Conservation (phyloP, 2,329 filamentous ascomycete genomes). For the Pseudocercospora fijiensis region DNA sequence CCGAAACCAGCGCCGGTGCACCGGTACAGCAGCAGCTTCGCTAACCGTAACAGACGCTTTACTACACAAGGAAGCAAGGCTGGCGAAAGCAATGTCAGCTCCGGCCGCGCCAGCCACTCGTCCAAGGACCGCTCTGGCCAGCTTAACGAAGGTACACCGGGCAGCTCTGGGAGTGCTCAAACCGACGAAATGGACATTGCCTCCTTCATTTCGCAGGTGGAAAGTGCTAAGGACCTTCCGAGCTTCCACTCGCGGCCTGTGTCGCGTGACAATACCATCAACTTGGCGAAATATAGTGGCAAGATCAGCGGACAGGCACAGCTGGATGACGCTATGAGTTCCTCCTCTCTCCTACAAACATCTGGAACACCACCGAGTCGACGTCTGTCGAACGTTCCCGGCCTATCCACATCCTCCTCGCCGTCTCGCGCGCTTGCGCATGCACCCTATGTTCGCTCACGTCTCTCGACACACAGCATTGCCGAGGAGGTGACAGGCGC, state of each 20-base stretch:
- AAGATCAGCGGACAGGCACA: slow-evolving; percentile 80
- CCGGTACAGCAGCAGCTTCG: slow-evolving; percentile 92
- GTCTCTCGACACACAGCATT: slow-evolving; percentile 88
- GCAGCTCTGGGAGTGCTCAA: slow-evolving; percentile 64
- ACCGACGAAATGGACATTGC: slow-evolving; percentile 86
- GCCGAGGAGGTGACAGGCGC: slow-evolving; percentile 53
- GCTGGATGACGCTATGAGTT: slow-evolving; percentile 89
- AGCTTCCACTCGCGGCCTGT: slow-evolving; percentile 67
- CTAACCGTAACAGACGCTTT: slow-evolving; percentile 73
- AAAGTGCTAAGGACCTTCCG: slow-evolving; percentile 80
- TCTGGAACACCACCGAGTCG: slow-evolving; percentile 77
- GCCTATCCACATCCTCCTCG: slow-evolving; percentile 79
- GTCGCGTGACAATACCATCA: slow-evolving; percentile 49
- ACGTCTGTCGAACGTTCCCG: slow-evolving; percentile 64
- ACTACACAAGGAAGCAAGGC: slow-evolving; percentile 69
- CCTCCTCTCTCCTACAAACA: slow-evolving; percentile 78
- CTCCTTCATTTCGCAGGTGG: slow-evolving; percentile 85
- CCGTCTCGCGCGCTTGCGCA: slow-evolving; percentile 84
- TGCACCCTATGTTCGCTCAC: slow-evolving; percentile 87
- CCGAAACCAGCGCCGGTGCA: slow-evolving; percentile 76
- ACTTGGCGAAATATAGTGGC: slow-evolving; percentile 68
- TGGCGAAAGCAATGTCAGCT: slow-evolving; percentile 75
- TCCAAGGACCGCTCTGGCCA: slow-evolving; percentile 46
- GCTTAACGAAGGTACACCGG: slow-evolving; percentile 63
- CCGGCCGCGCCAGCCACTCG: slow-evolving; percentile 72